phyloP scores from a whole-genome alignment of 2,329 filamentous ascomycete species.

The Zymoseptoria pseudotritici region DNA sequence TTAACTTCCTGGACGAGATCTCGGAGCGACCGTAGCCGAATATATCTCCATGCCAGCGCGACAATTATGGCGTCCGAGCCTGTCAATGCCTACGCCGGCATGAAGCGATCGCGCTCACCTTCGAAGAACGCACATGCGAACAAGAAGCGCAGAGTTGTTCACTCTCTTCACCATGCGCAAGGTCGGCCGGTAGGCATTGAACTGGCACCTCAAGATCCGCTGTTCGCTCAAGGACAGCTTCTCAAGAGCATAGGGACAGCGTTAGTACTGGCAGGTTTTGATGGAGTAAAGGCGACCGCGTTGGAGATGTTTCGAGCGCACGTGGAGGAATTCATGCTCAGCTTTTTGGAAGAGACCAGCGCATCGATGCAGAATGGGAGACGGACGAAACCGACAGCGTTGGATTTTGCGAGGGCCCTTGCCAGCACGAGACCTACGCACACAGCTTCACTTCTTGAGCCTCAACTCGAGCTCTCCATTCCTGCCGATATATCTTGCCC shows the following conservation, averaged over 20 bases:
- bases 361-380: constrained; percentile 52
- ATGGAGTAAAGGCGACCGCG: constrained; percentile 47
- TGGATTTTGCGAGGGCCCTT: constrained; percentile 52
- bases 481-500: constrained; percentile 31
- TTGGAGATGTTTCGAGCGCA: constrained; percentile 49
- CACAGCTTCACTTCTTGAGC: constrained; percentile 32
- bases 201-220: constrained; percentile 41
- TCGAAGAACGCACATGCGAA: constrained; percentile 1
- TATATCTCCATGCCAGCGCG: background rate
- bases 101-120: constrained; percentile 12
- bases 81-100: constrained; percentile 6
- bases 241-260: constrained; percentile 48
- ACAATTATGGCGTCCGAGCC: constrained; percentile 10
- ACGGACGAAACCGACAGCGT: constrained; percentile 48
- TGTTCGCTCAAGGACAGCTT: constrained; percentile 48
- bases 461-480: constrained; percentile 34
- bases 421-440: constrained; percentile 30
- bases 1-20: background rate
- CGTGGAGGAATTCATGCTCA: constrained; percentile 53
- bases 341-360: constrained; percentile 47
- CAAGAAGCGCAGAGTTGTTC: constrained; percentile 19
- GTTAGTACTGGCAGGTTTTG: constrained; percentile 48
- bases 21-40: background rate
- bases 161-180: constrained; percentile 22
- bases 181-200: constrained; percentile 24